Evolutionary conservation across 176 grass and related monocot genomes (phyloP), one percentile per base, ranked within the genome.

Genomic region (Avena sativa): DNA sequence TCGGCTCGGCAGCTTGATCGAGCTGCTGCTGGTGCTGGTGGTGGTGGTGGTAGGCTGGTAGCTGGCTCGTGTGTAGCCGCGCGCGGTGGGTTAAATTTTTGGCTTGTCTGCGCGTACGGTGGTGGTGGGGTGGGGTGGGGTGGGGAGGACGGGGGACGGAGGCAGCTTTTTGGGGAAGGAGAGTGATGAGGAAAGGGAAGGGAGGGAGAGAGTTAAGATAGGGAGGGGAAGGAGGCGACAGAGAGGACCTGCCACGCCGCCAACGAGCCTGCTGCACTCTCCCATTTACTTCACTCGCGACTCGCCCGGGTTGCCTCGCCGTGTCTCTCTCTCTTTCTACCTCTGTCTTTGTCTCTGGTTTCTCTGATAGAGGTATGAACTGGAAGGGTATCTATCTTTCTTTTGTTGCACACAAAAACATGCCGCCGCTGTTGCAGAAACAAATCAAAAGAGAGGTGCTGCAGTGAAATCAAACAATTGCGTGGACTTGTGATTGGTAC

Each of bases 201-300:
- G n/a, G 21, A 30, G 46, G 71, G 30, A 58, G 75, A 46, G 66
- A 78, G 55, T 81, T 83, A 76, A 72, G 72, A 76, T 76, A 53
- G 73, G 46, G 74, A 32, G 73, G 34, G 78, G 62, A 34, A 30
- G 23, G 82, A 83, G 65, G 52, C 78, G 85, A 74, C 73, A 92
- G 66, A 72, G 93, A 82, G 56, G 84, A 46, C 81, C 93, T 97
- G 95, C 89, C 79, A 91, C 93, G 93, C 95, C 93, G 93, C 95
- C 95, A 95, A 87, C 80, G 93, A 91, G 86, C 85, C 88, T 92
- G 87, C 86, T 92, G 87, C 91, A 84, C 74, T 59, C 83, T 61
- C 80, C 91, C 87, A 83, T 91, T 94, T 87, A 93, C 38, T 91
- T 23, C 63, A 25, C 64, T 50, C 47, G 51, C 26, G 51, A 25